Percentiles rank a stretch among this genome's conserved stretches.
Conservation (phyloP, 495 filamentous ascomycete species). For the Chaetomidium leptoderma region DNA sequence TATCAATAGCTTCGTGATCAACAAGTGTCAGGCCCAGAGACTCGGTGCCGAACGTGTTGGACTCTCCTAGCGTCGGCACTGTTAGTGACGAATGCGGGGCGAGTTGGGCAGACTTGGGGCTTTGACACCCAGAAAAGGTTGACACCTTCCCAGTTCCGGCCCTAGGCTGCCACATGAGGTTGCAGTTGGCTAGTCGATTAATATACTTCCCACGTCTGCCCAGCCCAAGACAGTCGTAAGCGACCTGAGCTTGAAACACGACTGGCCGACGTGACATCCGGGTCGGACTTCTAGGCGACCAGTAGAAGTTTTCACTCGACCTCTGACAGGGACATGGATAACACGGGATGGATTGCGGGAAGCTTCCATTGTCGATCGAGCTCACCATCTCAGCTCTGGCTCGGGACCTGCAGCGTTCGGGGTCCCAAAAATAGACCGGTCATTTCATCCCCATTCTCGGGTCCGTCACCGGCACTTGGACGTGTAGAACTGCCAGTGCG, state of each 20-base stretch:
- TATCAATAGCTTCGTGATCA: slow-evolving; percentile 1
- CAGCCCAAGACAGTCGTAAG: slow-evolving; percentile 1
- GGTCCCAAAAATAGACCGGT: neutral
- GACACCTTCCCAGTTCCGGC: neutral
- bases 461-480: neutral
- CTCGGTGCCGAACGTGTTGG: neutral
- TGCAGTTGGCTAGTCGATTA: slow-evolving; percentile 2
- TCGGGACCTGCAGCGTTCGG: neutral
- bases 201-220: slow-evolving; percentile 4
- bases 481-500: neutral
- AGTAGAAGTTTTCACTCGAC: neutral
- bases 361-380: neutral
- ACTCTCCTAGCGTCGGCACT: slow-evolving; percentile 1
- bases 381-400: neutral
- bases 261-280: neutral
- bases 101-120: slow-evolving; percentile 2
- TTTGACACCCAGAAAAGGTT: neutral
- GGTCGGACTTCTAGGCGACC: neutral
- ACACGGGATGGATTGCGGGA: neutral
- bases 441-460: neutral
- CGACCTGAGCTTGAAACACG: slow-evolving; percentile 10
- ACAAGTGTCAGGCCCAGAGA: neutral
- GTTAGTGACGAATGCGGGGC: neutral
- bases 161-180: neutral
- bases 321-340: neutral